phyloP scores from a whole-genome alignment of 2,329 filamentous ascomycete species.

The Sporothrix brunneoviolacea region DNA sequence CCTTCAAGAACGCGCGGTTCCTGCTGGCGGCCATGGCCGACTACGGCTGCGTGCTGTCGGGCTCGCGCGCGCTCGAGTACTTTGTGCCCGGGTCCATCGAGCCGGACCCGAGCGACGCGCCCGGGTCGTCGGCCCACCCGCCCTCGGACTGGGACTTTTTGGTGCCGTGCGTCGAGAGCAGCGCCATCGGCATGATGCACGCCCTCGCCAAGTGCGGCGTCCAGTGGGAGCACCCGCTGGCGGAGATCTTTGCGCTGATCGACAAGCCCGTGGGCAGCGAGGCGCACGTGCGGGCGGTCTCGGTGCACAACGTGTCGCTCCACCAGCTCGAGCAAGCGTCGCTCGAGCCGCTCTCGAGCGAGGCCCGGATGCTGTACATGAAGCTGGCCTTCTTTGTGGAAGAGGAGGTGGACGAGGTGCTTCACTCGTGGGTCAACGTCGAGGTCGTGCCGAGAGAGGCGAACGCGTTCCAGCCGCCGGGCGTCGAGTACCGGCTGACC shows the following conservation, averaged over 20 bases:
- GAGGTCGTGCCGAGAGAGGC: neutral
- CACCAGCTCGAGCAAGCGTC: neutral
- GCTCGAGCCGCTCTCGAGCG: neutral
- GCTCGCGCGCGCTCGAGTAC: conserved; percentile 16
- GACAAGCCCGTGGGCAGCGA: neutral
- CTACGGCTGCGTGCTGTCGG: conserved; percentile 15
- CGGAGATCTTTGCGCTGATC: neutral
- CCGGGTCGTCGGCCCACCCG: neutral
- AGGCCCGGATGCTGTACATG: neutral
- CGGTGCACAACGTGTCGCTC: neutral
- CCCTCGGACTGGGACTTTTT: conserved; percentile 18
- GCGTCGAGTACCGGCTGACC: no score
- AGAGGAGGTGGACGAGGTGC: neutral
- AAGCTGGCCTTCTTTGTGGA: neutral
- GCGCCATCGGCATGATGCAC: conserved; percentile 16
- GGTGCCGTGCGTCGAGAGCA: conserved; percentile 11
- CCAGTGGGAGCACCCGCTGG: conserved; percentile 10
- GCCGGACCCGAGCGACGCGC: neutral
- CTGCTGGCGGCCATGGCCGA: conserved; percentile 16
- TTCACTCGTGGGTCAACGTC: neutral
- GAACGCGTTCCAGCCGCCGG: neutral
- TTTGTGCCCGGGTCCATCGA: conserved; percentile 15
- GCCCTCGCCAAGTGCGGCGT: conserved; percentile 12
- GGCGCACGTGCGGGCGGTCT: neutral
- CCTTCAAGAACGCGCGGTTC: conserved; percentile 9